Evolutionary conservation across 2,329 filamentous ascomycete genomes (phyloP).

Genomic region (Aspergillus sp.): DNA sequence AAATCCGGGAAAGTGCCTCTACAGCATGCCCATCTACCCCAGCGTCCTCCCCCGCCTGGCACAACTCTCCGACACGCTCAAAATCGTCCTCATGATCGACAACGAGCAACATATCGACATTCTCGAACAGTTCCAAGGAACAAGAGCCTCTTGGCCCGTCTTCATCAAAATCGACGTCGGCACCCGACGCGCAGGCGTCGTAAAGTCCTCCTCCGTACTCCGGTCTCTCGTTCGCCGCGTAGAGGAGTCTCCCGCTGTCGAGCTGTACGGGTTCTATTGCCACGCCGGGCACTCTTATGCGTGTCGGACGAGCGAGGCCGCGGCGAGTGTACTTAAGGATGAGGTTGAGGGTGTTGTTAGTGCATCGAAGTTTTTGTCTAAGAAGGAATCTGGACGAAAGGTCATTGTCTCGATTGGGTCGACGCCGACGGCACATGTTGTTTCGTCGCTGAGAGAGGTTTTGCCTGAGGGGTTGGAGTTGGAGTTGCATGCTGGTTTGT

Average conservation of each 20-base stretch:
- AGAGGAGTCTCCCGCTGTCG: conserved; percentile 20
- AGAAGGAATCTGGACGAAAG: conserved; percentile 4
- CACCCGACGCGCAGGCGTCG: conserved; percentile 25
- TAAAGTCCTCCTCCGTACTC: conserved; percentile 44
- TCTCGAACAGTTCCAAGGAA: conserved; percentile 22
- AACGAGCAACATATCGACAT: conserved; percentile 30
- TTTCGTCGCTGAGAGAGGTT: conserved; percentile 15
- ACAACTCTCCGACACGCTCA: conserved; percentile 34
- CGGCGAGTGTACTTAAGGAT: conserved; percentile 22
- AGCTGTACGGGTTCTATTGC: conserved; percentile 30
- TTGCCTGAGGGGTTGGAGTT: conserved; percentile 23
- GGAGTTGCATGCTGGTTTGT: conserved; percentile 31
- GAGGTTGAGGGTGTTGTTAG: conserved; percentile 27
- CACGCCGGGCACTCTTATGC: conserved; percentile 33
- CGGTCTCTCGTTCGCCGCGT: conserved; percentile 32
- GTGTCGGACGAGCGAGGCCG: conserved; percentile 29
- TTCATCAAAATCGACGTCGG: conserved; percentile 34
- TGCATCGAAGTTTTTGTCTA: conserved; percentile 18
- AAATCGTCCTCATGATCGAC: conserved; percentile 44
- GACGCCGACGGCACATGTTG: conserved; percentile 34
- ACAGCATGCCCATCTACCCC: conserved; percentile 46
- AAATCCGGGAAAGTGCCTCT: conserved; percentile 34
- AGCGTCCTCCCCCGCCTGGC: conserved; percentile 9
- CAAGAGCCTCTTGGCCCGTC: conserved; percentile 25
- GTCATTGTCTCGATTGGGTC: conserved; percentile 30